Conservation (phyloP, 1,139 yeast genomes). For the Lodderomyces beijingensis region DNA sequence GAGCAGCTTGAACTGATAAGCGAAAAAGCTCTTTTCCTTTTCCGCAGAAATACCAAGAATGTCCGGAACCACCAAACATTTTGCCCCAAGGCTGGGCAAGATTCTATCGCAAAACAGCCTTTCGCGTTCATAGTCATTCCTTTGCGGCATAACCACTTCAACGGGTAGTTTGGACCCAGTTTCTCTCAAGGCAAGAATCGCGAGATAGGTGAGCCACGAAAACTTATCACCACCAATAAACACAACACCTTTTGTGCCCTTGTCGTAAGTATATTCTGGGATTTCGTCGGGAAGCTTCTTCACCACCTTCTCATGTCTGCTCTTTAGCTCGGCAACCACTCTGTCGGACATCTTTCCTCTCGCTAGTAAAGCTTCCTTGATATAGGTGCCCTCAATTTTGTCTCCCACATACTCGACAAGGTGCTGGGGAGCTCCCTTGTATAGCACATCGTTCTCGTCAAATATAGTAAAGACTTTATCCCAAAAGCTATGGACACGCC, state of each 20-base stretch:
- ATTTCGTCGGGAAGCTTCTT: constrained; percentile 23
- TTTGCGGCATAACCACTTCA: constrained; percentile 34
- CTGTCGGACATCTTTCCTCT: constrained; percentile 25
- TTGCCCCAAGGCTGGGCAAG: constrained; percentile 25
- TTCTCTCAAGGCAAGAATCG: constrained; percentile 30
- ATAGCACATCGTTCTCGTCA: constrained; percentile 14
- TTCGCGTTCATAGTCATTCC: constrained; percentile 28
- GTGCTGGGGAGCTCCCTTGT: constrained; percentile 14
- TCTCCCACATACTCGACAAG: constrained; percentile 21
- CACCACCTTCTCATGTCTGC: constrained; percentile 23
- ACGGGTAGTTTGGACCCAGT: constrained; percentile 36
- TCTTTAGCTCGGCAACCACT: constrained; percentile 20
- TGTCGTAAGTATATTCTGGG: constrained; percentile 21
- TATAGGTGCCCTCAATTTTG: constrained; percentile 22
- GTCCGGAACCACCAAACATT: constrained; percentile 33
- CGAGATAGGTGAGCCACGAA: constrained; percentile 38
- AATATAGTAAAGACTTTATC: constrained; percentile 18
- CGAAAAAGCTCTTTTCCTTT: constrained; percentile 28
- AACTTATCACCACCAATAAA: constrained; percentile 37
- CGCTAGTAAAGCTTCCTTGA: constrained; percentile 26
- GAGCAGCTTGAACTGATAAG: constrained; percentile 40
- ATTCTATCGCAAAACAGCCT: constrained; percentile 22
- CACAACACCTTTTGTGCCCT: constrained; percentile 30
- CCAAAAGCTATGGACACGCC: constrained; percentile 20
- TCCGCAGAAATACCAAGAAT: constrained; percentile 32